Base-by-base conservation (phyloP, 1,284 basidiomycete genomes). In the Boletus sp. region DNA sequence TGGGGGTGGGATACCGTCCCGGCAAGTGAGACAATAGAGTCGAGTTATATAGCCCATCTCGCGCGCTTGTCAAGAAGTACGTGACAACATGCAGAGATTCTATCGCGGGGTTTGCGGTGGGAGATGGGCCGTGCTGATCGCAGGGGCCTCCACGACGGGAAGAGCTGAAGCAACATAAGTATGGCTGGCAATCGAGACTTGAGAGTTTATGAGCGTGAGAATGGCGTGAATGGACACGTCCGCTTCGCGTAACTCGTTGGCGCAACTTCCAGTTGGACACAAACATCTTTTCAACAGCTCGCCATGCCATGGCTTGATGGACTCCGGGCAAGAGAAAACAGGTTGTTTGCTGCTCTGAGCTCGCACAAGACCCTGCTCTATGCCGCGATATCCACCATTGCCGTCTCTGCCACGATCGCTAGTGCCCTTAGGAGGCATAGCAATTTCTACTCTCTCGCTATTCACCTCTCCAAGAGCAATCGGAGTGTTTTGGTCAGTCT, bases 361-460 rank as follows among this genome's bases (percentile, higher is more conserved):
- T 73, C 80, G 10, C 80, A 86, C 65, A 74, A 85, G 46, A 69
- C 91, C 38, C 65, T 84, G 16, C 65, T 90, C 44, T 94, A 94
- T 64, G 74, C 76, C 30, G 55, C 82, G 20, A 62, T 85, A 51
- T 93, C 91, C 36, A 72, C 81, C 26, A 59, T 81, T n/a, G 81
- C 88, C 0, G 82, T 92, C 29, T 77, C 77, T 0, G 79, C 77
- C 12, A 84, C 88, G 19, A 75, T 95, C 48, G 71, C 78, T 43
- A 88, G 87, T 65, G 94, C 94, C 5, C 78, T 94, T 57, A 77
- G 82, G 59, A 85, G 80, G 48, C 81, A 96, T 57, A 85, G 85
- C 61, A 97, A 96, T 73, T 97, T 96, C 72, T 99, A 95, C 64
- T 87, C 93, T 12, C 88, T 96, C 5, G 81, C 90, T 10, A 91